Percentiles rank a stretch among this genome's conserved stretches.
Evolutionary conservation across 805 yeast genomes (phyloP).

Genomic region (Metschnikowia borealis): DNA sequence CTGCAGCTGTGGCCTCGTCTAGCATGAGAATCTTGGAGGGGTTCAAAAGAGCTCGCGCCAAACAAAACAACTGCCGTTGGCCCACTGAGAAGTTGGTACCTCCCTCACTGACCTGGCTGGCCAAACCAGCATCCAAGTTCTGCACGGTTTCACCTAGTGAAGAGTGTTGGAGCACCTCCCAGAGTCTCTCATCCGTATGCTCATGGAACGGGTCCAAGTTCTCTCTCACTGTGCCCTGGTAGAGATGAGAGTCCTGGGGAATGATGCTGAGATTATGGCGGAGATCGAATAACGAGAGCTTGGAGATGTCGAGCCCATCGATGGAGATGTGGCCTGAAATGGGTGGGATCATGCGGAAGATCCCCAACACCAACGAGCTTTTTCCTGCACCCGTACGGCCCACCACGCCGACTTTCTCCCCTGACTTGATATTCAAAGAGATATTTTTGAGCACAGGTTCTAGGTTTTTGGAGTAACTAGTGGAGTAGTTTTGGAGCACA

Average conservation of each 20-base stretch:
- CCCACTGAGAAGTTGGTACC: slow-evolving; percentile 27
- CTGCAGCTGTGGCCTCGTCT: slow-evolving; percentile 26
- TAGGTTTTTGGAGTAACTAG: slow-evolving; percentile 77
- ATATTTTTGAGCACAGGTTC: slow-evolving; percentile 75
- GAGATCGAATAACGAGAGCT: slow-evolving; percentile 18
- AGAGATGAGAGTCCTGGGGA: slow-evolving; percentile 26
- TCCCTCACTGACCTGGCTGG: slow-evolving; percentile 20
- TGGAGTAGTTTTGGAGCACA: slow-evolving; percentile 50
- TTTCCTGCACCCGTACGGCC: slow-evolving; percentile 73
- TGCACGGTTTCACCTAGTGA: slow-evolving; percentile 18
- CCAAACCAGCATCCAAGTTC: slow-evolving; percentile 16
- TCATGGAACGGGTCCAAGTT: slow-evolving; percentile 65
- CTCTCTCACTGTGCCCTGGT: slow-evolving; percentile 24
- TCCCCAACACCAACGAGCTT: slow-evolving; percentile 24
- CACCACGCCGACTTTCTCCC: slow-evolving; percentile 90
- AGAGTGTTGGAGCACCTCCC: slow-evolving; percentile 22
- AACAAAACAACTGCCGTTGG: slow-evolving; percentile 22
- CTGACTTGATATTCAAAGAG: slow-evolving; percentile 57
- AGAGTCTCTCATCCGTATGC: slow-evolving; percentile 20
- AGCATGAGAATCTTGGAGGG: slow-evolving; percentile 16
- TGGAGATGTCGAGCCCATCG: slow-evolving; percentile 17
- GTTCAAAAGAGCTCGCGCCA: slow-evolving; percentile 24
- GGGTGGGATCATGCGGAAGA: slow-evolving; percentile 23
- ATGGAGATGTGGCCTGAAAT: slow-evolving; percentile 18
- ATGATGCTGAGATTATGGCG: slow-evolving; percentile 24